Conservation (phyloP, 352 stramenopile genomes). For the Globisporangium carolinianum region DNA sequence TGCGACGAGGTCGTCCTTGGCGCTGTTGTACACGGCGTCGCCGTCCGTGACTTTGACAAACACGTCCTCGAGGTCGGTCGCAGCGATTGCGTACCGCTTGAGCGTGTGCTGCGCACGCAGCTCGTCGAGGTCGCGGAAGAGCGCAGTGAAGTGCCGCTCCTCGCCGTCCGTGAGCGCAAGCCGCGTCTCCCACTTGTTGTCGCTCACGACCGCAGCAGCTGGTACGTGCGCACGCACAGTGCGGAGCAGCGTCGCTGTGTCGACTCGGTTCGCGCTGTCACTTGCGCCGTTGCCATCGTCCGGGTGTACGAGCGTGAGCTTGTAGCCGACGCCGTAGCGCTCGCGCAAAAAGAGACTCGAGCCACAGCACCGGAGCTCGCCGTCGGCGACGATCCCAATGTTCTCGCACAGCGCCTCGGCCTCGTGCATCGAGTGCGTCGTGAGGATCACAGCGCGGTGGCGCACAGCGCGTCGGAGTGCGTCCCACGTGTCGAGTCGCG, state of each 20-base stretch:
- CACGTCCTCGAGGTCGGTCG: slow-evolving; percentile 88
- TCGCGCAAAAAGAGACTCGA: slow-evolving; percentile 79
- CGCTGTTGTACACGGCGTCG: slow-evolving; percentile 33
- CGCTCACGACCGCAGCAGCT: slow-evolving; percentile 67
- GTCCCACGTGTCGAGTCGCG: slow-evolving; percentile 83
- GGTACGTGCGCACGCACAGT: slow-evolving; percentile 68
- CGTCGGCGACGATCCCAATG: slow-evolving; percentile 75
- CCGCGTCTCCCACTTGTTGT: slow-evolving; percentile 87
- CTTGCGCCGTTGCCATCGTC: slow-evolving; percentile 31
- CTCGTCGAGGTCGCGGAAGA: slow-evolving; percentile 67
- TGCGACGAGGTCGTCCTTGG: neutral
- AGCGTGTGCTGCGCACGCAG: slow-evolving; percentile 29
- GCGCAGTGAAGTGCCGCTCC: slow-evolving; percentile 41
- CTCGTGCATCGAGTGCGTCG: slow-evolving; percentile 94
- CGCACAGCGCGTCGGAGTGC: slow-evolving; percentile 39
- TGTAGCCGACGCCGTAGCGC: slow-evolving; percentile 32
- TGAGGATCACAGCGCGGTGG: slow-evolving; percentile 72
- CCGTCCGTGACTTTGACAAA: slow-evolving; percentile 86
- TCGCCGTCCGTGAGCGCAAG: slow-evolving; percentile 89
- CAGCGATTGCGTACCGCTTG: slow-evolving; percentile 75
- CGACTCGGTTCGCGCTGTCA: slow-evolving; percentile 22
- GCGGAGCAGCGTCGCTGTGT: slow-evolving; percentile 49
- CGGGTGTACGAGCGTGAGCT: slow-evolving; percentile 24
- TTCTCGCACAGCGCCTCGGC: slow-evolving; percentile 74
- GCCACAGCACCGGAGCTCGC: slow-evolving; percentile 35